Evolutionary conservation across 78 protist genomes (phyloP).

Genomic region (Capsaspora owczarzaki): DNA sequence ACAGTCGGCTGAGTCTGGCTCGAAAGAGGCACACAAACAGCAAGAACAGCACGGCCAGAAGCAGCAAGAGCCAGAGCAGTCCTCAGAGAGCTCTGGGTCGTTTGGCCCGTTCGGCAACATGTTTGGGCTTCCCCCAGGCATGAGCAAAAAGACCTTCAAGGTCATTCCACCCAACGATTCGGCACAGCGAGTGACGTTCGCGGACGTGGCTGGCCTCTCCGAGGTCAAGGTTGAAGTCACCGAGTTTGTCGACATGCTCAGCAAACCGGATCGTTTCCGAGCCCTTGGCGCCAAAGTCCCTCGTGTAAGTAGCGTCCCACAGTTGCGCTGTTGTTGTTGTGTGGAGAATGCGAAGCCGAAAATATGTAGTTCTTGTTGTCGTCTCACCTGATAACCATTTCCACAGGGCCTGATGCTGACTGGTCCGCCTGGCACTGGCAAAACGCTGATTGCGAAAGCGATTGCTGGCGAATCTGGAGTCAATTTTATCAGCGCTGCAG

Average conservation of each 20-base stretch:
- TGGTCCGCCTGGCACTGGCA: slow-evolving; percentile 98
- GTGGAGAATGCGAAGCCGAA: too few relatives aligned
- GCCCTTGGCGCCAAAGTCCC: slow-evolving; percentile 86
- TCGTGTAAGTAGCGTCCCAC: too few relatives aligned
- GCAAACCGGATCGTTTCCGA: slow-evolving; percentile 71
- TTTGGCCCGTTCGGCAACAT: slow-evolving; percentile 33
- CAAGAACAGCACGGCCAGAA: too few relatives aligned
- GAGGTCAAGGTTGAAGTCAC: slow-evolving; percentile 82
- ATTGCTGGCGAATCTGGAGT: slow-evolving; percentile 91
- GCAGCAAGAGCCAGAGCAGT: too few relatives aligned
- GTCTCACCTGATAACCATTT: too few relatives aligned
- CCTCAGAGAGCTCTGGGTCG: slow-evolving; percentile 11
- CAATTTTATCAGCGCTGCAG: slow-evolving; percentile 83
- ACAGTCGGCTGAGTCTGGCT: too few relatives aligned
- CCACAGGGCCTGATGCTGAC: too few relatives aligned
- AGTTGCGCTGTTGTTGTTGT: too few relatives aligned
- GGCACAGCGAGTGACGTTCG: slow-evolving; percentile 37
- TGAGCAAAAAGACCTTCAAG: slow-evolving; percentile 31
- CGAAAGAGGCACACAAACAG: too few relatives aligned
- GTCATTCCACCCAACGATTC: slow-evolving; percentile 18
- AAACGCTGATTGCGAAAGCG: slow-evolving; percentile 83
- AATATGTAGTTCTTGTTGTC: too few relatives aligned
- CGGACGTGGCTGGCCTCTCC: slow-evolving; percentile 81
- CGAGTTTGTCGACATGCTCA: slow-evolving; percentile 89
- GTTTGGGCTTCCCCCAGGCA: slow-evolving; percentile 14